Evolutionary conservation across 305 asterid genomes (phyloP).

Genomic region (Fraxinus baroniana): DNA sequence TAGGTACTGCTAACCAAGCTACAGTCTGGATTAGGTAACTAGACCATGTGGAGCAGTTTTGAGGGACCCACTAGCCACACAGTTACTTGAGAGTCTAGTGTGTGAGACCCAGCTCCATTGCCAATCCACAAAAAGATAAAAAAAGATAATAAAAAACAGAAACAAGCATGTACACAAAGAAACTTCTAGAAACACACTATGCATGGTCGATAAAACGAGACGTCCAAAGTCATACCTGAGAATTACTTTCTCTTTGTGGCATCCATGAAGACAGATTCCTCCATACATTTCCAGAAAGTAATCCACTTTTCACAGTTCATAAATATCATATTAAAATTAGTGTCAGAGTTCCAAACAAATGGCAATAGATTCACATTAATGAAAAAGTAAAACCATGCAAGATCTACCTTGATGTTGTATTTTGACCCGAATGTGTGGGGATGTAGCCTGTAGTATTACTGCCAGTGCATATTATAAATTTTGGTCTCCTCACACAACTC

Average conservation of each 20-base stretch:
- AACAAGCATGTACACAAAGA: not conserved
- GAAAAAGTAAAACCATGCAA: constrained; percentile 15
- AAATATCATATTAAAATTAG: constrained; percentile 19
- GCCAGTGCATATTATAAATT: constrained; percentile 80
- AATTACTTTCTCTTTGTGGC: constrained; percentile 71
- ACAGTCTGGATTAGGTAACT: not conserved
- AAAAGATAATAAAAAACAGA: not conserved
- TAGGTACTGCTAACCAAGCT: not conserved
- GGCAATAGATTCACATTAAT: constrained; percentile 7
- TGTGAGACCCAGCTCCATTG: not conserved
- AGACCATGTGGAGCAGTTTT: not conserved
- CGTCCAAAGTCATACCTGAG: constrained; percentile 49
- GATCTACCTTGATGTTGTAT: constrained; percentile 59
- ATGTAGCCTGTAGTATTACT: constrained; percentile 68
- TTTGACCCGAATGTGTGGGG: constrained; percentile 73
- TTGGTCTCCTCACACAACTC: constrained; percentile 77
- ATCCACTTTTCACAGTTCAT: constrained; percentile 44
- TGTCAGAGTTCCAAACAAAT: constrained; percentile 5
- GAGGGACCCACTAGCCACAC: not conserved
- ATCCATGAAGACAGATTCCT: constrained; percentile 76
- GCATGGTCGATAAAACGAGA: not conserved
- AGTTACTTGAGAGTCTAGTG: not conserved
- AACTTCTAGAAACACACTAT: not conserved
- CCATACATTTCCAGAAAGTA: constrained; percentile 81
- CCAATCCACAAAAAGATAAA: not conserved